A percentile compares a stretch with the other conserved stretches of the same genome.
phyloP scores from a whole-genome alignment of 768 basidiomycete genomes.

The Pisolithus sp. region DNA sequence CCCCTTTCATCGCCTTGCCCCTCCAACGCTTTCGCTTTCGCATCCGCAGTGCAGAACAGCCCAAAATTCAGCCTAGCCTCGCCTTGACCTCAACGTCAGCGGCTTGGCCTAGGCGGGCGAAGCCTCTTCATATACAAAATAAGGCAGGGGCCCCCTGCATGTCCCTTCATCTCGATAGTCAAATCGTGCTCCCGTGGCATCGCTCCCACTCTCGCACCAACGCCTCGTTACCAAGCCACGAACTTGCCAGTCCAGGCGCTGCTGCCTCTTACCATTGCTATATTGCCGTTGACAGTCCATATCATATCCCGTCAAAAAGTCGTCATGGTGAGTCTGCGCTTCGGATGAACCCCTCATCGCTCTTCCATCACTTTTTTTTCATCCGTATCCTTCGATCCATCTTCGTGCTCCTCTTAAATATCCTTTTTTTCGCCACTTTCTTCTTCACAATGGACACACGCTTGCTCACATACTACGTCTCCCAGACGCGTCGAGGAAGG shows the following conservation, averaged over 20 bases:
- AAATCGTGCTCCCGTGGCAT: conserved; percentile 2
- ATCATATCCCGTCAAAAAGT: conserved; percentile 13
- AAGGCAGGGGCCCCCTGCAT: conserved; percentile 6
- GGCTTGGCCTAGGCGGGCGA: conserved; percentile 7
- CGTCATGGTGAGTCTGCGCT: conserved; percentile 24
- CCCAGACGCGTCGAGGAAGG: conserved; percentile 11
- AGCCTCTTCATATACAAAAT: conserved; percentile 15
- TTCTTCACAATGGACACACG: background rate
- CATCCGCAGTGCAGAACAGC: conserved; percentile 8
- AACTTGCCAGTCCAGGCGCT: background rate
- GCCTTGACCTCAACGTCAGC: conserved; percentile 16
- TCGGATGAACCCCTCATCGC: background rate
- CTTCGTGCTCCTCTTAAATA: background rate
- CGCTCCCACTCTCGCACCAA: conserved; percentile 6
- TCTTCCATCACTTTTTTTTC: background rate
- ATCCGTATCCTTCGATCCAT: background rate
- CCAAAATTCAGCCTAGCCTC: conserved; percentile 12
- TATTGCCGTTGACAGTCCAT: conserved; percentile 6
- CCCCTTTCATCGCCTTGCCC: conserved; percentile 9
- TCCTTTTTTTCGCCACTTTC: background rate
- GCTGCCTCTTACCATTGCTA: background rate
- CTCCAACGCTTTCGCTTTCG: conserved; percentile 9
- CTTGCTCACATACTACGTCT: conserved; percentile 10
- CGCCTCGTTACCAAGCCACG: conserved; percentile 6
- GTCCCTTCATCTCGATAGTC: too few species aligned